A percentile compares a stretch with the other conserved stretches of the same genome.
Conservation (phyloP, 768 basidiomycete genomes). For the Boletus fagicola region DNA sequence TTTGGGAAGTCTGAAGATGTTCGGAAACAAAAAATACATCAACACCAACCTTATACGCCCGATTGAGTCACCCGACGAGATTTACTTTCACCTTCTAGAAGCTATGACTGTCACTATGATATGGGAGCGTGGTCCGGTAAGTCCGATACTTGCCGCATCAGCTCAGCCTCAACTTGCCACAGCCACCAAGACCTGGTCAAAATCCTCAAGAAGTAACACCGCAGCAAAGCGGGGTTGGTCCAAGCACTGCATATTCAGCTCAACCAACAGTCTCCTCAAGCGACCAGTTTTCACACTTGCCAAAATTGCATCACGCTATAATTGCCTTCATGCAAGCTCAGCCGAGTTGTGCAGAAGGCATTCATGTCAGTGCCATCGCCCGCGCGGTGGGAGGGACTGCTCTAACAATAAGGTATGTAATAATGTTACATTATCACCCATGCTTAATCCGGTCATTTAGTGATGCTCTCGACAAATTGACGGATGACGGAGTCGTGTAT, state of each 20-base stretch:
- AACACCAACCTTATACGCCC: conserved; percentile 72
- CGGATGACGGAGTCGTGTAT: conserved; percentile 78
- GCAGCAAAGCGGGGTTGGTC: conserved; percentile 9
- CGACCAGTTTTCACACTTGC: conserved; percentile 56
- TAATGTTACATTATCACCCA: not conserved
- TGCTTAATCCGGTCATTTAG: conserved; percentile 36
- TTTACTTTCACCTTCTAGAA: conserved; percentile 81
- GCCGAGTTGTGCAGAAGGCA: conserved; percentile 56
- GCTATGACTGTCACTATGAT: conserved; percentile 65
- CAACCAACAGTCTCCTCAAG: conserved; percentile 32
- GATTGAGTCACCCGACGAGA: conserved; percentile 68
- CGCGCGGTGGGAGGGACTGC: conserved; percentile 59
- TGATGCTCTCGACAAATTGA: conserved; percentile 69
- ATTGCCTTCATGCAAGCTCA: conserved; percentile 57
- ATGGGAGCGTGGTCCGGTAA: conserved; percentile 64
- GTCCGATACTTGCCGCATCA: conserved; percentile 18
- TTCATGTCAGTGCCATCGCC: conserved; percentile 72
- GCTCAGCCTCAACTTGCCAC: not conserved
- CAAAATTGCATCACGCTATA: conserved; percentile 60
- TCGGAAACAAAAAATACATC: conserved; percentile 78
- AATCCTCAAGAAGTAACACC: conserved; percentile 12
- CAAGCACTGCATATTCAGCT: conserved; percentile 45
- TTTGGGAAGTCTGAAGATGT: conserved; percentile 77
- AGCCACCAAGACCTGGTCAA: conserved; percentile 38
- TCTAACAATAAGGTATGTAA: conserved; percentile 58